Evolutionary conservation across 225 moss, liverwort and hornwort genomes (phyloP).

Genomic region (Ulota crispa): DNA sequence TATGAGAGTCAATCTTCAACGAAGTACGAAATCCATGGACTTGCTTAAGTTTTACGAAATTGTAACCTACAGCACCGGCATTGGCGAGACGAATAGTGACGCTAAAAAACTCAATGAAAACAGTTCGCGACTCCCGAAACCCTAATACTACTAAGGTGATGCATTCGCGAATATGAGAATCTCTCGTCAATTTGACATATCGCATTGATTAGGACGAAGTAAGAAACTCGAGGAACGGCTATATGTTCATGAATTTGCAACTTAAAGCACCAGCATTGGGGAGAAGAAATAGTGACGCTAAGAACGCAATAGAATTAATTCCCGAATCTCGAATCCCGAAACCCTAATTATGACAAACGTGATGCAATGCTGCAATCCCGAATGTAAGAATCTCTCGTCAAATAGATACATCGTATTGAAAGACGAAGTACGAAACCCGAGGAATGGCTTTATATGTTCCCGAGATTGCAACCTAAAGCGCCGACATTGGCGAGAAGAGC

Average conservation of each 20-base stretch:
- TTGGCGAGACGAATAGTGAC: not conserved
- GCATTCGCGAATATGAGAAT: not conserved
- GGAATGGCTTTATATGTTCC: not conserved
- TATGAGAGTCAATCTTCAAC: not conserved
- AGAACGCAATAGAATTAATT: too few species aligned
- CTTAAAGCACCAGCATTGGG: not conserved
- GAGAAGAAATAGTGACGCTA: not conserved
- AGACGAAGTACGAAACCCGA: not conserved
- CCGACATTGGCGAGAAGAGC: not conserved
- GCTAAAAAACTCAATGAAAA: not conserved
- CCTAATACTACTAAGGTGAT: conserved; percentile 10
- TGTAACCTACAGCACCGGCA: not conserved
- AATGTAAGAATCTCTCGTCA: not conserved
- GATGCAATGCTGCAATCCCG: not conserved
- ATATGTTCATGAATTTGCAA: not conserved
- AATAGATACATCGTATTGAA: not conserved
- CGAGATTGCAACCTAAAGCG: not conserved
- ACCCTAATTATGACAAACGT: conserved; percentile 15
- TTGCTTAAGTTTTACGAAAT: not conserved
- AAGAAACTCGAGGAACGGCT: not conserved
- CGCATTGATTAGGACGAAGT: not conserved
- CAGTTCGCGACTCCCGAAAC: not conserved
- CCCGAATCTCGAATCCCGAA: conserved; percentile 1
- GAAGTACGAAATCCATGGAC: not conserved
- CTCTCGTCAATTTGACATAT: not conserved